phyloP scores from a whole-genome alignment of 1,139 yeast species.

The Debaryomyces singareniensis region DNA sequence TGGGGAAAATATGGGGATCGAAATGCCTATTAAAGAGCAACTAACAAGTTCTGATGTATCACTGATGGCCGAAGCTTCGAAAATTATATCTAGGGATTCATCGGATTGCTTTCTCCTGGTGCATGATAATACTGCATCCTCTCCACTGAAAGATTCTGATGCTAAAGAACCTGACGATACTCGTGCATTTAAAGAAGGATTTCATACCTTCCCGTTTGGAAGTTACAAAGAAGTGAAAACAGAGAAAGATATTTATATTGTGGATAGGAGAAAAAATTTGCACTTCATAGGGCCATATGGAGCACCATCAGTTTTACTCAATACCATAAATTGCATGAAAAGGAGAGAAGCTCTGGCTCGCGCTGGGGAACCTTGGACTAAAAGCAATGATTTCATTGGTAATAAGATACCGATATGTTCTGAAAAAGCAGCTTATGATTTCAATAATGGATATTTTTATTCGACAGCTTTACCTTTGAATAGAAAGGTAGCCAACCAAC shows the following conservation, averaged over 20 bases:
- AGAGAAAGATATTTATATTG: constrained; percentile 8
- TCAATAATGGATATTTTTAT: constrained; percentile 5
- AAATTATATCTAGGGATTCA: too few relatives aligned
- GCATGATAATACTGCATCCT: too few relatives aligned
- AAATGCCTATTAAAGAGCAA: neutral
- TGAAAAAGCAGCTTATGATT: constrained; percentile 5
- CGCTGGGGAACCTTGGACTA: neutral
- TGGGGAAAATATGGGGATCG: neutral
- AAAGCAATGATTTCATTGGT: too few relatives aligned
- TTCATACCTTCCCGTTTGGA: too few relatives aligned
- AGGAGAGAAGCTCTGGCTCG: constrained; percentile 2
- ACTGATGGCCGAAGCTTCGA: neutral
- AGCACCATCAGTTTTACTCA: constrained; percentile 6
- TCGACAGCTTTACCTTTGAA: constrained; percentile 2
- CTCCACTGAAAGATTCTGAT: neutral
- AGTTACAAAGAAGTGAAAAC: too few relatives aligned
- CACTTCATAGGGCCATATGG: constrained; percentile 12
- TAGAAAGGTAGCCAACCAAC: constrained; percentile 22
- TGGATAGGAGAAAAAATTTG: constrained; percentile 10
- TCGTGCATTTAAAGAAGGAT: neutral
- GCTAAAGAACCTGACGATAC: neutral
- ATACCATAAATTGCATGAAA: constrained; percentile 4
- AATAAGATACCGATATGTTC: constrained; percentile 3
- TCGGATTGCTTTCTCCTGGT: too few relatives aligned
- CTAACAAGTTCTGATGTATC: neutral